These are phyloP conservation scores for Apiospora pterosperma DNA, from an alignment of 2,329 filamentous ascomycete species.

Conservation along the genomic window DNA sequence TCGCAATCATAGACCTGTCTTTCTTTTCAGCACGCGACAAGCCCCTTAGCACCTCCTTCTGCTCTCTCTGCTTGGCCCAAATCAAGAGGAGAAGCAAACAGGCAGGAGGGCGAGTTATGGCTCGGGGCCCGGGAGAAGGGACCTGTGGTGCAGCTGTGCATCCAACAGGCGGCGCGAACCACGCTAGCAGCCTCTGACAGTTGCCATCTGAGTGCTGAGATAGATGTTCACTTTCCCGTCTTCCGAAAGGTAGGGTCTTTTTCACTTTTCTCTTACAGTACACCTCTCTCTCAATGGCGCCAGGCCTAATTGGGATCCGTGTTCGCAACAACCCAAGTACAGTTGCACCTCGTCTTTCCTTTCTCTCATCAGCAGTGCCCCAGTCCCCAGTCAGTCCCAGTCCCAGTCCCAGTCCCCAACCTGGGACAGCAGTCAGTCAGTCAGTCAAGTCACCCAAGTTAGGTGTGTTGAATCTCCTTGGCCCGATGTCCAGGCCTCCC, in stretches of 20 bases:
- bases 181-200: conserved; percentile 1
- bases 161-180: not conserved
- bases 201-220: not conserved
- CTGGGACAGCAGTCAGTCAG: not conserved
- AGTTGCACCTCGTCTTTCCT: not conserved
- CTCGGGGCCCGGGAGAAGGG: not conserved
- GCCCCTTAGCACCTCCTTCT: not conserved
- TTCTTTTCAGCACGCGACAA: not conserved
- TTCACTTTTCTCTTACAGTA: not conserved
- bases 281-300: not conserved
- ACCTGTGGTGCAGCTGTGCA: no score
- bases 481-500: not conserved
- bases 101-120: not conserved
- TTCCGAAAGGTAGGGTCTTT: not conserved
- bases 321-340: not conserved
- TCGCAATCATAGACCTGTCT: not conserved
- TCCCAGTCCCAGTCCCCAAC: not conserved
- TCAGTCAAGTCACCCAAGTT: not conserved
- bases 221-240: not conserved
- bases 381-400: not conserved
- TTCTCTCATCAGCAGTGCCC: not conserved
- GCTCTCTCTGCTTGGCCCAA: not conserved
- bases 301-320: not conserved
- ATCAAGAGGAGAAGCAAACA: not conserved
- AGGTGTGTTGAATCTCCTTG: not conserved